A percentile compares a stretch with the other conserved stretches of the same genome.
Evolutionary conservation across 2,329 filamentous ascomycete species (phyloP).

Genomic region (Xylariaceae sp.): DNA sequence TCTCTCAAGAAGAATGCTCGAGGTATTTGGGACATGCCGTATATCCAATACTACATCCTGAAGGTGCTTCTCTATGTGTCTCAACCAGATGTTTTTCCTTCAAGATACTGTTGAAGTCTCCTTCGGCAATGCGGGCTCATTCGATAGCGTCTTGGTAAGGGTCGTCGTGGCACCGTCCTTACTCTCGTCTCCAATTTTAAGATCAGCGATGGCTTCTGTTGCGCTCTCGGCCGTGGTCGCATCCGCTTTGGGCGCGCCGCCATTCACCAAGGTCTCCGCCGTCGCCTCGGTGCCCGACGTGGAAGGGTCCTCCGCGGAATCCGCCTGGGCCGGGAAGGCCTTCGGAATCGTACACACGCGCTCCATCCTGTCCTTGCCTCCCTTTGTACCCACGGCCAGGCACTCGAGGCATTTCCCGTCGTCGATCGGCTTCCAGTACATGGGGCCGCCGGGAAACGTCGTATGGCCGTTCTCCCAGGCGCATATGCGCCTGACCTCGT

Average conservation of each 20-base stretch:
- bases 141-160: too few species aligned
- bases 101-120: too few species aligned
- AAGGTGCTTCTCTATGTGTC: too few species aligned
- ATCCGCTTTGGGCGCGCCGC: constrained; percentile 1
- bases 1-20: too few species aligned
- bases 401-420: constrained; percentile 46
- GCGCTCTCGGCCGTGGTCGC: constrained; percentile 4
- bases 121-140: too few species aligned
- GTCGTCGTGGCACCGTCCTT: neutral
- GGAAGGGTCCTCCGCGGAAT: constrained; percentile 2
- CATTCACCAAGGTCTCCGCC: constrained; percentile 7
- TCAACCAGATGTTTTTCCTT: too few species aligned
- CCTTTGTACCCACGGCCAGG: constrained; percentile 45
- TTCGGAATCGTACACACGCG: constrained; percentile 48
- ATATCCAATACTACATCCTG: too few species aligned
- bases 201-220: neutral
- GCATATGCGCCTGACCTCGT: constrained; percentile 32
- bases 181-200: neutral
- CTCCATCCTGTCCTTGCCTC: constrained; percentile 41
- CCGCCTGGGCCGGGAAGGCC: constrained; percentile 30
- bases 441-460: constrained; percentile 52
- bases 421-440: constrained; percentile 51
- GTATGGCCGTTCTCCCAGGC: constrained; percentile 49
- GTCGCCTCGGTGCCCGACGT: neutral
- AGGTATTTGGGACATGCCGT: too few species aligned